Base-by-base conservation (phyloP, 305 asterid species). In the Striga hermonthica region DNA sequence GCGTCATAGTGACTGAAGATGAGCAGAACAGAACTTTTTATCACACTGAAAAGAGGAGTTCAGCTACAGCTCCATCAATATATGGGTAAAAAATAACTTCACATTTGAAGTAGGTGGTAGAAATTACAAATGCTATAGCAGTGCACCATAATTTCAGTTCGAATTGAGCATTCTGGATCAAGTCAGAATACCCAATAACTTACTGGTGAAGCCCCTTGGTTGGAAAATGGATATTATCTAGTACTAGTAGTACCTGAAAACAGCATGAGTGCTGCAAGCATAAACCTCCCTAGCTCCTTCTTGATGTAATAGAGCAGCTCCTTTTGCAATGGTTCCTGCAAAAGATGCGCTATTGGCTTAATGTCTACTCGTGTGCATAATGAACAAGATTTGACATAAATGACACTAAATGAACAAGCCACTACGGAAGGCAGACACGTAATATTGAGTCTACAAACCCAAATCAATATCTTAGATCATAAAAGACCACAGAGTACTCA, bases 201-300 rank as follows among this genome's bases (percentile, higher is more conserved):
- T 54, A 65, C 16, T 38, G 55, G 49, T 61, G 34, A 48, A 56
- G 50, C 71, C 31, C 31, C 63, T 31, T 52, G 13, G 10, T 15
- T 14, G 56, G 43, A 61, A 36, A 54, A 64, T 69, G 71, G 64
- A 57, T 9, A 64, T 22, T 22, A 22, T 22, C 31, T 22, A 22
- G 31, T 22, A 22, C 31, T 22, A 22, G 31, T 22, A 22, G 45
- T 78, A 90, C 96, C 97, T 91, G 81, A 88, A 91, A 59, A 91
- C 96, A 11, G 95, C 98, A 71, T 88, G 98, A 13, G 98, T 91
- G 80, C 87, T 78, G 85, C 98, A 91, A 50, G 98, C 98, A 76
- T 86, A 86, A 65, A 91, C 98, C 81, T 91, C 98, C 81, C 96
- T 84, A 48, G 98, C 98, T 49, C 98, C 98, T 76, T 89, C 98